Base-by-base conservation (phyloP, 441 rosid species). In the Erodium moschatum region DNA sequence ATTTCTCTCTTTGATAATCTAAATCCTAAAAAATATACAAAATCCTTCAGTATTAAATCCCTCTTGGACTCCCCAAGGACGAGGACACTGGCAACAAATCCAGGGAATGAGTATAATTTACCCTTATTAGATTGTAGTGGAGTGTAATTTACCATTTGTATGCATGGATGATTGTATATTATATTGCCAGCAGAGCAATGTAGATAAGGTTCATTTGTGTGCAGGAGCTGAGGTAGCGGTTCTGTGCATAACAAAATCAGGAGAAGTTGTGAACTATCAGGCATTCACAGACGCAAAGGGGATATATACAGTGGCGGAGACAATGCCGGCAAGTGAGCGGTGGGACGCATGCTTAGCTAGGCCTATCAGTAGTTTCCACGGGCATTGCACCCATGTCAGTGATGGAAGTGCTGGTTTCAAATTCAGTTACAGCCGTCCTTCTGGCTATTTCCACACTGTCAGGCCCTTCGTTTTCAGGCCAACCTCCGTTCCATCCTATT, bases 221-320 rank as follows among this genome's bases (percentile, higher is more conserved):
- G 6, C 83, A 90, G 98, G 97, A 65, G 96, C 97, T 9, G 98
- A 93, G 83, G 98, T 91, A 38, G 98, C 97, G 4, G 96, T 91
- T 65, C 96, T 93, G 31, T 93, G 97, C 81, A 93, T 93, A 77
- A 89, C 98, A 4, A 93, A 87, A 73, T 82, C 92, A 0, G 95
- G 98, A 12, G 96, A 93, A 78, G 97, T 93, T 38, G 79, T 89
- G 63, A 93, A 93, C 76, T 91, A 93, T 33, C 98, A 91, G 71
- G 97, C 97, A 19, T 93, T 91, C 74, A 89, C 96, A 73, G 84
- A 92, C 67, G 79, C 86, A 0, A 90, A 82, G 77, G 97, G 97
- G 38, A 68, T 86, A 19, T 93, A 93, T 80, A 82, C 85, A 0
- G 96, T 93, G 5, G 97, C 95, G 0, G 98, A 93, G 82, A 93